Base-by-base conservation (phyloP, 352 stramenopile genomes). In the Globisporangium canariense region DNA sequence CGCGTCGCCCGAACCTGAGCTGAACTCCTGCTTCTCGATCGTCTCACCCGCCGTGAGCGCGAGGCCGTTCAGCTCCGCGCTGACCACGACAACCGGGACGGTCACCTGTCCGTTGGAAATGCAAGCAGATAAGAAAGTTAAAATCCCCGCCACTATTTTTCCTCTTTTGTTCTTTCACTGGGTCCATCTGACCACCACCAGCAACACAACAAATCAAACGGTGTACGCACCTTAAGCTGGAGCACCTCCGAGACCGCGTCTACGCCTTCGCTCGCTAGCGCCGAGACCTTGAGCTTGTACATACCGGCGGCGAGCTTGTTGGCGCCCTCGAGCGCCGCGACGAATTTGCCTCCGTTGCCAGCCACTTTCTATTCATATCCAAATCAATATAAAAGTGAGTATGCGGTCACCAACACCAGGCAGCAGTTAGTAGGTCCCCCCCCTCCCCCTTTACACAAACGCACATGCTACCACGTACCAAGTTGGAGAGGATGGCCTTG, bases 271-370 rank as follows among this genome's bases (percentile, higher is more conserved):
- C 8, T 41, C 9, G 74, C 64, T 46, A 73, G 60, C 1, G 74
- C 75, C 47, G 71, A 76, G 14, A 93, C 81, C 71, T 91, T 91
- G 65, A 93, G 80, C 75, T 93, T 93, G 77, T 93, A 93, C 70
- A 93, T 77, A 3, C 83, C 83, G 0, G 83, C 72, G 38, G 73
- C 46, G 9, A 91, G 73, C 62, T 81, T 85, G 25, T 74, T 65
- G 45, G 80, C 67, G 50, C 65, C 69, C 38, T 68, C 58, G 16
- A 90, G 66, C 38, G 75, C 64, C 28, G 69, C 73, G 52, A 81
- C 65, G 43, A 90, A 93, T 68, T 75, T 89, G 47, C 71, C 75
- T 56, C 83, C 83, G 58, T 90, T 68, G 28, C 83, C 81, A 22
- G 71, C 71, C n/a, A 86, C 73, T 68, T 85, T 85, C 83, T 92